Base-by-base conservation (phyloP, 192 early-diverging fungal species). In the Bifiguratus adelaidae region DNA sequence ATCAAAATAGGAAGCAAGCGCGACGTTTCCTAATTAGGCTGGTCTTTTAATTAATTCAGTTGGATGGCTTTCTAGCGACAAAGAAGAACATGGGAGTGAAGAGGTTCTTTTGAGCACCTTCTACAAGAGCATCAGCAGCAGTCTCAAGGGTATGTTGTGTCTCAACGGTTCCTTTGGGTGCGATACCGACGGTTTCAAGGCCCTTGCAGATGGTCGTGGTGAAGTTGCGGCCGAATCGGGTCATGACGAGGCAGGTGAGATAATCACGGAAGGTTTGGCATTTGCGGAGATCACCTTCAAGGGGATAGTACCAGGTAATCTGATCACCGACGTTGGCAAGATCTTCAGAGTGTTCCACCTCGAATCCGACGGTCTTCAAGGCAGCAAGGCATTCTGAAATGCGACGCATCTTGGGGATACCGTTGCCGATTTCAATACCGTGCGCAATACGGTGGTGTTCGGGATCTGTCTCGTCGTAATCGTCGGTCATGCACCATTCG, bases 11-110 rank as follows among this genome's bases (percentile, higher is more conserved):
- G n/a, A n/a, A n/a, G n/a, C n/a, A n/a, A n/a, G n/a, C n/a, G n/a
- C n/a, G n/a, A n/a, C n/a, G n/a, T n/a, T n/a, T n/a, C n/a, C n/a
- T n/a, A n/a, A n/a, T n/a, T n/a, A n/a, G n/a, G n/a, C n/a, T n/a
- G n/a, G n/a, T n/a, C n/a, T n/a, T n/a, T n/a, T n/a, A n/a, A n/a
- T n/a, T n/a, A n/a, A n/a, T n/a, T n/a, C n/a, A n/a, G n/a, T n/a
- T n/a, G n/a, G n/a, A n/a, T n/a, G 83, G 86, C 61, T 89, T 86
- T 47, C 70, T 70, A 9, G 76, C 84, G 46, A 81, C 77, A 28
- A 89, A 80, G 47, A 86, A 81, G 71, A 82, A 95, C 94, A 97
- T 97, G 51, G 94, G 94, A 8, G 94, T 97, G 52, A 95, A 93
- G 38, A 97, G 63, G 41, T 84, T 73, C 52, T 77, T 50, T 55